phyloP scores from a whole-genome alignment of 164 flowering plant species.

The Santalum album region DNA sequence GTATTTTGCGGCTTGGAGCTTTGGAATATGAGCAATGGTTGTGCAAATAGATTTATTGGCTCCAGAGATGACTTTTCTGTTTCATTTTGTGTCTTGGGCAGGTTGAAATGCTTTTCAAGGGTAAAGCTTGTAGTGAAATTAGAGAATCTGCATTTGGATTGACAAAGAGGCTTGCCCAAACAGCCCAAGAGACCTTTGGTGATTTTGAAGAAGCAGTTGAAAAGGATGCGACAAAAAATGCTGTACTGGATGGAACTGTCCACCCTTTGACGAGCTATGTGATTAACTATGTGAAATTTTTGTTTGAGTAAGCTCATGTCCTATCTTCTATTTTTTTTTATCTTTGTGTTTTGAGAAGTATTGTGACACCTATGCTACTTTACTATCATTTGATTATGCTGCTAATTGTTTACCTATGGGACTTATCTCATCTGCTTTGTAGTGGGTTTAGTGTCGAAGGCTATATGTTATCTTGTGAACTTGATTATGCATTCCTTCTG shows the following conservation, averaged over 20 bases:
- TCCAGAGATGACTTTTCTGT: too few species aligned
- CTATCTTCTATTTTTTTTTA: background rate
- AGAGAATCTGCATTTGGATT: slow-evolving; percentile 2
- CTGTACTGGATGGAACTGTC: slow-evolving; percentile 17
- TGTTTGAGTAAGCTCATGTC: slow-evolving; percentile 14
- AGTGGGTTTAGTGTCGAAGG: too few species aligned
- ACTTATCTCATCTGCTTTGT: too few species aligned
- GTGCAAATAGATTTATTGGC: too few species aligned
- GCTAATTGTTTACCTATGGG: too few species aligned
- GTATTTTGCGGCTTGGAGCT: too few species aligned
- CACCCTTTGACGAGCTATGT: slow-evolving; percentile 26
- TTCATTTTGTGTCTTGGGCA: background rate
- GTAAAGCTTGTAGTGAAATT: slow-evolving; percentile 3
- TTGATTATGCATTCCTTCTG: too few species aligned
- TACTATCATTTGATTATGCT: too few species aligned
- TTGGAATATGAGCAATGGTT: too few species aligned
- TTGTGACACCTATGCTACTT: too few species aligned
- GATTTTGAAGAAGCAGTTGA: slow-evolving; percentile 20
- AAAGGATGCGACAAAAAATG: slow-evolving; percentile 12
- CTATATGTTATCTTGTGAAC: too few species aligned
- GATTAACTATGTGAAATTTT: slow-evolving; percentile 20
- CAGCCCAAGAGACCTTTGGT: slow-evolving; percentile 15
- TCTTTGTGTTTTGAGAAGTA: background rate
- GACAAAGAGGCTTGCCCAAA: slow-evolving; percentile 9
- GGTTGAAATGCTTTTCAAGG: slow-evolving; percentile 1